Evolutionary conservation across 2,329 filamentous ascomycete species (phyloP).

Genomic region (Talaromyces sp.): DNA sequence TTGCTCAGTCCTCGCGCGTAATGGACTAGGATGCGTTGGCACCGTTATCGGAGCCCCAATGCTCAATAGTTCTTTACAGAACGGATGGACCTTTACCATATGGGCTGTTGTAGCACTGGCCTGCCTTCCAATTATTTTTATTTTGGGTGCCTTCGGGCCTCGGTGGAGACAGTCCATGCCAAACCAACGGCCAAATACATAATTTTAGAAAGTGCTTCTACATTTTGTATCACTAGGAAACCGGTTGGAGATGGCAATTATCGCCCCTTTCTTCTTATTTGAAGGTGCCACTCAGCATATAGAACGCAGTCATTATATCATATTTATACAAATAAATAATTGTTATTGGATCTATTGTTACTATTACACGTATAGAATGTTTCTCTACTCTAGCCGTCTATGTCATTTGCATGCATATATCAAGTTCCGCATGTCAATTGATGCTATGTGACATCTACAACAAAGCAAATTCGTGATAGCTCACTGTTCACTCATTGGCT

Average conservation of each 20-base stretch:
- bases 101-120: conserved; percentile 6
- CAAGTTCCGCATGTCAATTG: background rate
- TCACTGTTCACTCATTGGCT: too few species aligned
- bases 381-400: too few species aligned
- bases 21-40: conserved; percentile 6
- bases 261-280: background rate
- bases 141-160: background rate
- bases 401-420: too few species aligned
- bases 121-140: background rate
- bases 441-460: background rate
- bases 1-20: conserved; percentile 4
- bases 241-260: background rate
- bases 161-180: conserved; percentile 8
- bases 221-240: background rate
- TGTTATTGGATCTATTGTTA: background rate
- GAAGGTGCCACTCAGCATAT: background rate
- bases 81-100: conserved; percentile 9
- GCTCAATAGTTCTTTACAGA: background rate
- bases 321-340: background rate
- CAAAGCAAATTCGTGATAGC: too few species aligned
- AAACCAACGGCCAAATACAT: background rate
- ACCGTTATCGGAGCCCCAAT: conserved; percentile 5
- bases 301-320: background rate
- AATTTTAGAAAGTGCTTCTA: background rate
- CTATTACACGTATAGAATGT: background rate